Conservation (phyloP, 139 green algal genomes). For the Chlorella vulgaris region DNA sequence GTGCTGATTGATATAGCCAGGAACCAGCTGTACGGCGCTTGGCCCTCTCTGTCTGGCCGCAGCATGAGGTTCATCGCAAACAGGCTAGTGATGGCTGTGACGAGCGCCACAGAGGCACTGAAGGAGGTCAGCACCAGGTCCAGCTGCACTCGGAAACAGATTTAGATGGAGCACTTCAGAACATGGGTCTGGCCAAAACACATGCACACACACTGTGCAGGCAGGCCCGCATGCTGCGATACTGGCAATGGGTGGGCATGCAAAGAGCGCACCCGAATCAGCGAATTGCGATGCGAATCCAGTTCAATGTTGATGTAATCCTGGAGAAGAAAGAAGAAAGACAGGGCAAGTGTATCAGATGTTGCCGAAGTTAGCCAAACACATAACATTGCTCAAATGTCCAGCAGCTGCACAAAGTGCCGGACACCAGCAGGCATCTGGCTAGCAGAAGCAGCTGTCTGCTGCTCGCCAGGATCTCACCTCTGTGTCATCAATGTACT, state of each 20-base stretch:
- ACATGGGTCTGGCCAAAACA: too few relatives aligned
- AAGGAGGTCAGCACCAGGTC: conserved; percentile 87
- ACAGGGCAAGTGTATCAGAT: background rate
- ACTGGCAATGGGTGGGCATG: background rate
- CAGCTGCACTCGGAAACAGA: conserved; percentile 39
- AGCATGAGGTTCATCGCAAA: conserved; percentile 94
- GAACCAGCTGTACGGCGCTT: conserved; percentile 42
- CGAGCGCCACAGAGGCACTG: conserved; percentile 73
- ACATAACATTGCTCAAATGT: too few relatives aligned
- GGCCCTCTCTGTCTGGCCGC: background rate
- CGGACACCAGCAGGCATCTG: background rate
- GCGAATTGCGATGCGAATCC: conserved; percentile 88
- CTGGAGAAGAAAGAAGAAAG: background rate
- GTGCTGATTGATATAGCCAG: conserved; percentile 23
- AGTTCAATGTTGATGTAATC: conserved; percentile 97
- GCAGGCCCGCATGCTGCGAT: background rate
- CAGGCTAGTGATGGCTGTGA: conserved; percentile 74
- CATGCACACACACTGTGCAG: background rate
- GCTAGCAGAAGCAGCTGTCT: background rate
- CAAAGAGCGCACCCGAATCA: conserved; percentile 56
- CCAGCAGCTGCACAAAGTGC: too few relatives aligned
- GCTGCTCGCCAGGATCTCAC: background rate
- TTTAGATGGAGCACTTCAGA: too few relatives aligned
- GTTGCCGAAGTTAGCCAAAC: too few relatives aligned
- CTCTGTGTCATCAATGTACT: conserved; percentile 92